Evolutionary conservation across 2,329 filamentous ascomycete species (phyloP).

Genomic region (Cephalotrichum gorgonifer): DNA sequence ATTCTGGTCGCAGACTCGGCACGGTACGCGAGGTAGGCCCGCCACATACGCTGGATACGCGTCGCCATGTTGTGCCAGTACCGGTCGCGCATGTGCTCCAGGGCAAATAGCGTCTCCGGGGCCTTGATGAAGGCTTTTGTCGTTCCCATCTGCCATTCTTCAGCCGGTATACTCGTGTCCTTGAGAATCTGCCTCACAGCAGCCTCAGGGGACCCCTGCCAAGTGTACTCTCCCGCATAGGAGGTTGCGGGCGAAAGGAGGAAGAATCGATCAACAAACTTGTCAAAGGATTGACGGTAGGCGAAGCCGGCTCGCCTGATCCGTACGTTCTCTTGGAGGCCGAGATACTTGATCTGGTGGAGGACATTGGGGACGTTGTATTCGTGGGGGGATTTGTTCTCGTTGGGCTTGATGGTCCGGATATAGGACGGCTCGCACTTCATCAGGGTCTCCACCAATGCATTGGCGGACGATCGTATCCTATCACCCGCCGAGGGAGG

Average conservation of each 20-base stretch:
- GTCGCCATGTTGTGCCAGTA: slow-evolving; percentile 99
- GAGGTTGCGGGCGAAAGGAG: slow-evolving; percentile 87
- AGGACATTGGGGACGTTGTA: slow-evolving; percentile 88
- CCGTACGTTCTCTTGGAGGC: slow-evolving; percentile 97
- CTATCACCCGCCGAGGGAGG: slow-evolving; percentile 94
- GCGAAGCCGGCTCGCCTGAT: slow-evolving; percentile 95
- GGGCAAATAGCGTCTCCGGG: slow-evolving; percentile 88
- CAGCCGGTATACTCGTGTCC: slow-evolving; percentile 87
- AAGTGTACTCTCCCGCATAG: slow-evolving; percentile 95
- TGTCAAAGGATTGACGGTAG: slow-evolving; percentile 93
- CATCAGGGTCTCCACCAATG: slow-evolving; percentile 90
- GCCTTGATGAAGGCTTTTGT: slow-evolving; percentile 98
- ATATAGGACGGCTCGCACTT: slow-evolving; percentile 97
- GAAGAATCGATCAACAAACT: slow-evolving; percentile 97
- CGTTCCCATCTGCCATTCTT: slow-evolving; percentile 95
- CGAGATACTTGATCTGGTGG: slow-evolving; percentile 97
- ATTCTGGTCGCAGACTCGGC: slow-evolving; percentile 89
- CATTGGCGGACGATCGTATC: slow-evolving; percentile 90
- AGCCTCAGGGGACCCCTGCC: slow-evolving; percentile 78
- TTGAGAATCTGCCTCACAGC: slow-evolving; percentile 89
- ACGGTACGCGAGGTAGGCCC: slow-evolving; percentile 87
- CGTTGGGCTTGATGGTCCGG: slow-evolving; percentile 97
- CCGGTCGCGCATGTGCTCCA: slow-evolving; percentile 94
- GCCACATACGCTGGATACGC: slow-evolving; percentile 92
- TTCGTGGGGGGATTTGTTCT: slow-evolving; percentile 92